phyloP scores from a whole-genome alignment of 768 basidiomycete species.

The Podaxis pistillaris region DNA sequence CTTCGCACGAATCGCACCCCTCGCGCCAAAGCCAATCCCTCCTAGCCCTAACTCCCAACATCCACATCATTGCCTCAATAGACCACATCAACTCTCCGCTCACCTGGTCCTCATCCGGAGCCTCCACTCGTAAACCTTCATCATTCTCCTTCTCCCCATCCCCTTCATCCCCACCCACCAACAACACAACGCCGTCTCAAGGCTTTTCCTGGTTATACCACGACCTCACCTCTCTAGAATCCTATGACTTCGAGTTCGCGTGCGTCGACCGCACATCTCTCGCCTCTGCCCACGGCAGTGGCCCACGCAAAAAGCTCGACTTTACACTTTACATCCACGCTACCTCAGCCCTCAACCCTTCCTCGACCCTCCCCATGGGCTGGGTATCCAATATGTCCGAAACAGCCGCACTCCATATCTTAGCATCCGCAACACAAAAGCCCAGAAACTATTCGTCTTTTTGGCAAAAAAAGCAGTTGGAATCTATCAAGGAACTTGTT shows the following conservation, averaged over 20 bases:
- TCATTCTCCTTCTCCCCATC: too few relatives aligned
- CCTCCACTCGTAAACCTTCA: too few relatives aligned
- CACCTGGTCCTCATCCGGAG: too few relatives aligned
- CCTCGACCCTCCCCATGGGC: not conserved
- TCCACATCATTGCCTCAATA: too few relatives aligned
- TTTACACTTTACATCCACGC: too few relatives aligned
- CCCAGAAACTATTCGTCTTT: slow-evolving; percentile 81
- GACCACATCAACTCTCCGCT: too few relatives aligned
- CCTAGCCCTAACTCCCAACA: too few relatives aligned
- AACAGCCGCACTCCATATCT: slow-evolving; percentile 71
- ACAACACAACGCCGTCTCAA: slow-evolving; percentile 26
- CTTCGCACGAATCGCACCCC: too few relatives aligned
- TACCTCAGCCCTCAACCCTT: slow-evolving; percentile 26
- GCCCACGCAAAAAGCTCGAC: too few relatives aligned
- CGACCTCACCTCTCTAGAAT: slow-evolving; percentile 80
- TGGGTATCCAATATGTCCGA: slow-evolving; percentile 55
- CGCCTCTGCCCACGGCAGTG: slow-evolving; percentile 37
- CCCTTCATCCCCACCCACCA: slow-evolving; percentile 7
- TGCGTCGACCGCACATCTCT: slow-evolving; percentile 63
- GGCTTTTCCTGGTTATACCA: slow-evolving; percentile 85
- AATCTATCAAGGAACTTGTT: slow-evolving; percentile 46
- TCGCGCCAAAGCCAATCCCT: too few relatives aligned
- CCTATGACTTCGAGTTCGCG: slow-evolving; percentile 79
- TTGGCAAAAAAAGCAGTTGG: slow-evolving; percentile 71
- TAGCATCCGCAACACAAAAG: slow-evolving; percentile 84